Percentiles rank a stretch among this genome's conserved stretches.
Evolutionary conservation across 108 stramenopile genomes (phyloP).

Genomic region (Pseudonitzschia multiseries): DNA sequence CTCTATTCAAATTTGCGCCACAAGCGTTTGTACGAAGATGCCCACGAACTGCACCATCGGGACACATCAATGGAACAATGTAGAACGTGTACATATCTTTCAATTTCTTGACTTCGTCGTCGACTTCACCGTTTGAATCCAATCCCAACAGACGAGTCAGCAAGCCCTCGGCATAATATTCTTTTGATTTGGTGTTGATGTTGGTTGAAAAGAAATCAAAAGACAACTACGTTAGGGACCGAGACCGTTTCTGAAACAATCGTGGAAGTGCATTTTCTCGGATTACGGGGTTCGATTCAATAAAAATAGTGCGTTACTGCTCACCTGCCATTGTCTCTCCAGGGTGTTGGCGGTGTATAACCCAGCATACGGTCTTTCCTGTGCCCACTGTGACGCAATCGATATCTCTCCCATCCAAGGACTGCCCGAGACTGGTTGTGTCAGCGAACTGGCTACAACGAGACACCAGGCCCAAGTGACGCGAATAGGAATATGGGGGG

Average conservation of each 20-base stretch:
- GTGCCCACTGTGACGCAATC: slow-evolving; percentile 66
- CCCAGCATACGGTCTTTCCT: slow-evolving; percentile 65
- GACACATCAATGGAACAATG: slow-evolving; percentile 87
- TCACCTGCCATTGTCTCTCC: slow-evolving; percentile 77
- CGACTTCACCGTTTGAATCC: slow-evolving; percentile 36
- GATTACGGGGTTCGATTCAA: slow-evolving; percentile 22
- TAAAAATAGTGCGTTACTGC: slow-evolving; percentile 9
- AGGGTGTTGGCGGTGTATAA: slow-evolving; percentile 85
- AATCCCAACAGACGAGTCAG: slow-evolving; percentile 60
- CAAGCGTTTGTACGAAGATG: slow-evolving; percentile 78
- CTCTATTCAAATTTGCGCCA: slow-evolving; percentile 86
- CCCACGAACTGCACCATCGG: slow-evolving; percentile 79
- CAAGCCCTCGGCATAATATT: slow-evolving; percentile 66
- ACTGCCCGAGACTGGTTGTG: slow-evolving; percentile 62
- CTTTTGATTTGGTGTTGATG: not conserved
- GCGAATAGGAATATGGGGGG: slow-evolving; percentile 72
- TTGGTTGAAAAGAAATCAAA: not conserved
- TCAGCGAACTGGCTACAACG: slow-evolving; percentile 48
- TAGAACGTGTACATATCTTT: slow-evolving; percentile 68
- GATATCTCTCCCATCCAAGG: slow-evolving; percentile 68
- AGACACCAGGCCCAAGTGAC: slow-evolving; percentile 67
- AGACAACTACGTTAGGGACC: too few species aligned
- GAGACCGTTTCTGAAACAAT: not conserved
- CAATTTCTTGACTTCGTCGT: slow-evolving; percentile 49
- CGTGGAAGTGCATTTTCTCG: too few species aligned